Percentiles rank a stretch among this genome's conserved stretches.
Conservation (phyloP, 129 eudicot genomes). For the Flaveria robusta region DNA sequence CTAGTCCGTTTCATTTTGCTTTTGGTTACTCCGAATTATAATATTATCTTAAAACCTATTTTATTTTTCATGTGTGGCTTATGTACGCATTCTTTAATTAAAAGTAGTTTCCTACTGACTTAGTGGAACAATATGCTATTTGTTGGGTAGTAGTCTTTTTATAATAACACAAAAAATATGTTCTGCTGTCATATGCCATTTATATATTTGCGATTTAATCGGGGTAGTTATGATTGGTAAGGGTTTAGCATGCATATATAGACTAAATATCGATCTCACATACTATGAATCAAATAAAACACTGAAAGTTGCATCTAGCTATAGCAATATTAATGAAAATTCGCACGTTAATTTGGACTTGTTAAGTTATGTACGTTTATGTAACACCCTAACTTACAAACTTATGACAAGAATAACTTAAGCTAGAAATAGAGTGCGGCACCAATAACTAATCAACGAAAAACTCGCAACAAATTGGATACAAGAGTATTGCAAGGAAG, state of each 20-base stretch:
- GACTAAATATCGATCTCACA: background rate
- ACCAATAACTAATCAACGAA: too few species aligned
- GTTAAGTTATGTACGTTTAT: background rate
- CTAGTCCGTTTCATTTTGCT: background rate
- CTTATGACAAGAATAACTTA: too few species aligned
- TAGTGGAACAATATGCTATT: background rate
- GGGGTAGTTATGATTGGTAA: background rate
- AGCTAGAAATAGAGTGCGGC: too few species aligned
- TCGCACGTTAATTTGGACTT: background rate
- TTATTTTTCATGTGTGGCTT: constrained; percentile 18
- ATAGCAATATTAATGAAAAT: background rate
- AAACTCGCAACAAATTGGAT: too few species aligned
- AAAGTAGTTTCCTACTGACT: constrained; percentile 22
- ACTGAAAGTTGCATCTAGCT: background rate
- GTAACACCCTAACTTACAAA: too few species aligned
- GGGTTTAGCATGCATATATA: background rate
- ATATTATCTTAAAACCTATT: background rate
- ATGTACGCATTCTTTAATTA: background rate
- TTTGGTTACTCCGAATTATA: background rate
- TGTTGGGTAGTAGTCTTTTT: background rate
- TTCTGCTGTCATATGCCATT: background rate
- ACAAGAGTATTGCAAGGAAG: too few species aligned
- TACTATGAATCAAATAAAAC: background rate
- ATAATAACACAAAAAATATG: background rate
- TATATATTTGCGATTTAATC: background rate